phyloP scores from a whole-genome alignment of 106 monocot genomes.

The Dendrobium nobile region DNA sequence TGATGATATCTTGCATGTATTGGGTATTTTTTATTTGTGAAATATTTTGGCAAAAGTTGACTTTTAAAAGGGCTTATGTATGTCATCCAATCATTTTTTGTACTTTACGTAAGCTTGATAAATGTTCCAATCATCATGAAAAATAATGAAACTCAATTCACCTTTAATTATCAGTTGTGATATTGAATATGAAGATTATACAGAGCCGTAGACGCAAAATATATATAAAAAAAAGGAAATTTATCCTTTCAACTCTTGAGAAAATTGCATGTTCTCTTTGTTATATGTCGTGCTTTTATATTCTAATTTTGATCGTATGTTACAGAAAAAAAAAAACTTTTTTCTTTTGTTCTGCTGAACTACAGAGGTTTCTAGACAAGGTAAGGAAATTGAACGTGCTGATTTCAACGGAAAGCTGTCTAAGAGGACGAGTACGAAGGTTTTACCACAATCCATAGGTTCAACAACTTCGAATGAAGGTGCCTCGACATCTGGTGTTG shows the following conservation, averaged over 20 bases:
- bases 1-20: no score
- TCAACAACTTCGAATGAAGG: slow-evolving; percentile 36
- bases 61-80: no score
- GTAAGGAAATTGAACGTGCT: slow-evolving; percentile 38
- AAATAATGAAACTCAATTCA: no score
- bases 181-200: no score
- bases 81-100: no score
- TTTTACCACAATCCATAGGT: slow-evolving; percentile 13
- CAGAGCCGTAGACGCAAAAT: no score
- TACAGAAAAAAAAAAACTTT: not conserved
- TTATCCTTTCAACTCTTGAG: not conserved
- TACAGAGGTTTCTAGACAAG: slow-evolving; percentile 58
- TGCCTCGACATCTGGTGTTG: slow-evolving; percentile 48
- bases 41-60: no score
- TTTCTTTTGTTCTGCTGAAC: not conserved
- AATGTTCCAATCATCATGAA: no score
- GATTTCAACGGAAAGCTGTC: slow-evolving; percentile 25
- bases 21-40: no score
- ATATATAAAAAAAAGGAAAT: no score
- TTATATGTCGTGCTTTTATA: not conserved
- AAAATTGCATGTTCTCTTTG: not conserved
- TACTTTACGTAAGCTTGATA: no score
- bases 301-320: not conserved
- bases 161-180: no score
- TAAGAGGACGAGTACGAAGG: slow-evolving; percentile 30